Percentiles rank a stretch among this genome's conserved stretches.
phyloP scores from a whole-genome alignment of 2,329 filamentous ascomycete genomes.

The Lachnum nothofagi region DNA sequence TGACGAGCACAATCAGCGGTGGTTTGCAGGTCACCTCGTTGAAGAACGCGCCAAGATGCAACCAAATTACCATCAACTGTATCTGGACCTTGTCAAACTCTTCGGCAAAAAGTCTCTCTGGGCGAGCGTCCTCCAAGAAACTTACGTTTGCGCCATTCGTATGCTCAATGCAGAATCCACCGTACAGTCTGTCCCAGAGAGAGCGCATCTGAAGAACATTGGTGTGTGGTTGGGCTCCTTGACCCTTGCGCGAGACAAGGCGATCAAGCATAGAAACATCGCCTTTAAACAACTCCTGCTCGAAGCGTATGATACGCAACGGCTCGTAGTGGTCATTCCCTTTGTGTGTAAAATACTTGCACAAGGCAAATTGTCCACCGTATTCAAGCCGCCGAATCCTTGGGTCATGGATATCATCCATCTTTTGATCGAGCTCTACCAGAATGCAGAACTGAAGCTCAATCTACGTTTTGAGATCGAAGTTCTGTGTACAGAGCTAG shows the following conservation, averaged over 20 bases:
- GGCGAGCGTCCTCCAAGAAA: conserved; percentile 87
- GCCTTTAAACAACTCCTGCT: conserved; percentile 94
- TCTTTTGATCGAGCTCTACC: conserved; percentile 86
- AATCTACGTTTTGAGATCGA: conserved; percentile 99
- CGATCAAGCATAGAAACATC: conserved; percentile 93
- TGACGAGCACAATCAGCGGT: conserved; percentile 78
- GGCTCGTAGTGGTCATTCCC: conserved; percentile 85
- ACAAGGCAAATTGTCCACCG: conserved; percentile 76
- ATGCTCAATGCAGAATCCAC: conserved; percentile 89
- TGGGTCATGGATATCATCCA: conserved; percentile 97
- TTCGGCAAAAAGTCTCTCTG: conserved; percentile 76
- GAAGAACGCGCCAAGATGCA: conserved; percentile 96
- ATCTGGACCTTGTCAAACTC: conserved; percentile 79
- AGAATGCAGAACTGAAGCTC: conserved; percentile 86
- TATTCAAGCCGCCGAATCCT: conserved; percentile 92
- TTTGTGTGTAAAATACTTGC: conserved; percentile 95
- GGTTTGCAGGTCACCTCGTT: conserved; percentile 93
- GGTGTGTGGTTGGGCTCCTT: conserved; percentile 89
- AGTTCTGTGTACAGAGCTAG: conserved; percentile 87
- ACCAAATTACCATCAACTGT: conserved; percentile 91
- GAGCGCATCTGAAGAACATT: conserved; percentile 85
- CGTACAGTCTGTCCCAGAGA: conserved; percentile 75
- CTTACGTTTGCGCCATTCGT: conserved; percentile 77
- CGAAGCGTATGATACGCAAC: conserved; percentile 88
- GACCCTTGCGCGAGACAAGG: conserved; percentile 88